phyloP scores from a whole-genome alignment of 2,329 filamentous ascomycete genomes.

The Microcyclospora tardicrescens region DNA sequence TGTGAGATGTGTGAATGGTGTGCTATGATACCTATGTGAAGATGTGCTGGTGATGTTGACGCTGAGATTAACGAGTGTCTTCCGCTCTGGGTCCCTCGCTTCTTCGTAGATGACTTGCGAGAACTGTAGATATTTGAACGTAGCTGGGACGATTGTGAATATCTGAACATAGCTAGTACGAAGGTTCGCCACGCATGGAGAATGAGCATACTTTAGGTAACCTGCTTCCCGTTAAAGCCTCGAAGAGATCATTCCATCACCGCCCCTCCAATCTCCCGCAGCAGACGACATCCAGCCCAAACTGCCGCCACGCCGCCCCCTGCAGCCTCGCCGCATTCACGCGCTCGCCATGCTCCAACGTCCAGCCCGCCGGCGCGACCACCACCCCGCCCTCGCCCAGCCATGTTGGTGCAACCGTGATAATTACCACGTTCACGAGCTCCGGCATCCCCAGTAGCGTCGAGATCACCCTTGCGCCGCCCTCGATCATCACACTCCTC shows the following conservation, averaged over 20 bases:
- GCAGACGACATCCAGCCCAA: conserved; percentile 73
- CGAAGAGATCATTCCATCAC: background rate
- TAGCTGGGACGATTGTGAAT: too few relatives aligned
- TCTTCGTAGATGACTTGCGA: too few relatives aligned
- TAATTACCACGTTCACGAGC: conserved; percentile 63
- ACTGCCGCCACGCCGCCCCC: conserved; percentile 58
- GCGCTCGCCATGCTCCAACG: conserved; percentile 34
- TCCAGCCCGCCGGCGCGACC: conserved; percentile 54
- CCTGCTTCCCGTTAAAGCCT: too few relatives aligned
- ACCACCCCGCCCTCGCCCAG: conserved; percentile 72
- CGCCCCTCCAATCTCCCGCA: conserved; percentile 42
- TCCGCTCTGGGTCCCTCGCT: too few relatives aligned
- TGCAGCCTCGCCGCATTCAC: conserved; percentile 51
- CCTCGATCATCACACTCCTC: conserved; percentile 80
- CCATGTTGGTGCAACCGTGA: conserved; percentile 84
- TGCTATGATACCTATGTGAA: too few relatives aligned
- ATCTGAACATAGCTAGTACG: too few relatives aligned
- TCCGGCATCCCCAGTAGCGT: conserved; percentile 50
- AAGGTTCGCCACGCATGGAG: too few relatives aligned
- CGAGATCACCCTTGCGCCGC: conserved; percentile 72
- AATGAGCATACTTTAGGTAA: too few relatives aligned
- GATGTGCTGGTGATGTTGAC: too few relatives aligned
- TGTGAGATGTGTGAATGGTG: too few relatives aligned
- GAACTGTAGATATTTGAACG: too few relatives aligned
- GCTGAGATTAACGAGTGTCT: too few relatives aligned